Evolutionary conservation across 1,139 yeast genomes (phyloP), one percentile per base, ranked within the genome.

Genomic region (Blastobotrys raffinosifermentans): DNA sequence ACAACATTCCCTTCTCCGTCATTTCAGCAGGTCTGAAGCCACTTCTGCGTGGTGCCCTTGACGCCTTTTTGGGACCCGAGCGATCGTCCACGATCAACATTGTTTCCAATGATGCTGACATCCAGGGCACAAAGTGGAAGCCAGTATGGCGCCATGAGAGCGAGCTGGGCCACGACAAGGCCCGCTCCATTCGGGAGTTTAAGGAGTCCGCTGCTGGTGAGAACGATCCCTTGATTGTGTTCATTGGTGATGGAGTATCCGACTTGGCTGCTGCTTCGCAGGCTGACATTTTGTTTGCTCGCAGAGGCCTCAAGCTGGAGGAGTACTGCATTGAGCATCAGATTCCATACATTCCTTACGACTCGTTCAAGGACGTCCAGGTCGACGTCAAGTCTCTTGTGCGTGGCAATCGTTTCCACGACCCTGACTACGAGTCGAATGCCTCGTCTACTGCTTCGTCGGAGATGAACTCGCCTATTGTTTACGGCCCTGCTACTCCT

Each of bases 11-110:
- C 4, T 75, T 78, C 43, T 69, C 77, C 32, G 80, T 78, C 25
- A 75, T 78, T 41, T 71, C 78, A 30, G 78, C 82, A n/a, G 85
- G 85, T 10, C 69, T 78, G 70, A 69, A 67, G 51, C 85, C 85
- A 9, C 67, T 78, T 43, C 70, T 78, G 45, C 62, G 74, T 35
- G 76, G 78, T 15, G 77, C 78, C 37, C 70, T 78, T 46, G 69
- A 71, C 48, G 68, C 66, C 46, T 73, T 77, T 53, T 70, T 78
- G 30, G 84, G 84, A 13, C 63, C 61, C 36, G 78, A 75, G 39
- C 72, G 73, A 22, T 66, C 73, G 25, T 59, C 63, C 26, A 66
- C 72, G 46, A 77, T 78, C 49, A 77, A 74, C 41, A 75, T 78
- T 56, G 72, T 75, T 44, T 70, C 80, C 40, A 78, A 78, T 50